phyloP scores from a whole-genome alignment of 2,329 filamentous ascomycete genomes.

The Aspergillus luchuensis region DNA sequence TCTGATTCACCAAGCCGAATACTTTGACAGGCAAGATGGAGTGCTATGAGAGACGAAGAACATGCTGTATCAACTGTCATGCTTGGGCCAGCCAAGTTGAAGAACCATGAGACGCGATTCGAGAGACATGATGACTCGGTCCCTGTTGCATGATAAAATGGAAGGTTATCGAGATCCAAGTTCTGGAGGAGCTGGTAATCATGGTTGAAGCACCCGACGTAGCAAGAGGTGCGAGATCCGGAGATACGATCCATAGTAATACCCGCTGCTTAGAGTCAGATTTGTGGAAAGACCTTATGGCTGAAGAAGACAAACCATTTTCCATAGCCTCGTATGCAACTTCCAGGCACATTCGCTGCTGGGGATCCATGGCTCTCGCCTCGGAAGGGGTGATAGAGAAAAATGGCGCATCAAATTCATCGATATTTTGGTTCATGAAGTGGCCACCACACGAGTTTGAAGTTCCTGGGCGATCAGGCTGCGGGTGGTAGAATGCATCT shows the following conservation, averaged over 20 bases:
- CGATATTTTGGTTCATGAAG: slow-evolving; percentile 21
- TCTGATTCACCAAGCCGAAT: slow-evolving; percentile 8
- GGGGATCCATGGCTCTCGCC: slow-evolving; percentile 28
- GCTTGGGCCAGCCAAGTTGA: slow-evolving; percentile 19
- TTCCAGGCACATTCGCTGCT: slow-evolving; percentile 23
- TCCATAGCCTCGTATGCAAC: background rate
- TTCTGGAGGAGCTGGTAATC: background rate
- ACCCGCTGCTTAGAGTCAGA: background rate
- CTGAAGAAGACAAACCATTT: background rate
- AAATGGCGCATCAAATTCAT: slow-evolving; percentile 31
- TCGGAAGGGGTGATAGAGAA: slow-evolving; percentile 26
- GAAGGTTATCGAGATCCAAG: background rate
- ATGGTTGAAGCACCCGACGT: background rate
- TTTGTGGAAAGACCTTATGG: background rate
- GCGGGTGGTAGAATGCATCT: slow-evolving; percentile 26
- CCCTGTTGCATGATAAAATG: slow-evolving; percentile 1
- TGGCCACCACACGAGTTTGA: slow-evolving; percentile 2
- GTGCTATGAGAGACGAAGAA: slow-evolving; percentile 14
- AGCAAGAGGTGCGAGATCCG: background rate
- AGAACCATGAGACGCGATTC: slow-evolving; percentile 20
- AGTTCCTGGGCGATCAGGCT: slow-evolving; percentile 15
- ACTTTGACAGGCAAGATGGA: slow-evolving; percentile 17
- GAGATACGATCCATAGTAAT: background rate
- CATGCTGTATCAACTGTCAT: slow-evolving; percentile 20
- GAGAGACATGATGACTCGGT: slow-evolving; percentile 3